Base-by-base conservation (phyloP, 192 early-diverging fungal species). In the Gaertneriomyces sp. region DNA sequence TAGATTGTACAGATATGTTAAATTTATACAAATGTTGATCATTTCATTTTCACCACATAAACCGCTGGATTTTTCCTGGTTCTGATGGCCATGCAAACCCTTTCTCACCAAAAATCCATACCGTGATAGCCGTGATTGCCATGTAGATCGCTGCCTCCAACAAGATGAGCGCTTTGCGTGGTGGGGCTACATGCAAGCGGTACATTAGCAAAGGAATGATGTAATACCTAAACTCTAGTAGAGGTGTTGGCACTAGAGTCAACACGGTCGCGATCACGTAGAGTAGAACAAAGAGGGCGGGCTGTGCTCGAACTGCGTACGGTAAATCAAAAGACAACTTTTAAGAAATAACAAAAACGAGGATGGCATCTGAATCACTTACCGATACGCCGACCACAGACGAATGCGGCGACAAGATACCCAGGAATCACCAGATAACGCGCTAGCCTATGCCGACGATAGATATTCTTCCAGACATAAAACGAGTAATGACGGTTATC, bases 401-500 rank as follows among this genome's bases (percentile, higher is more conserved):
- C 66, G 58, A 72, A 79, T 2, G 58, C 47, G 17, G 79, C 69
- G 38, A 77, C 53, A 7, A 87, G 38, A 68, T 96, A 98, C 6
- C 44, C 63, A 0, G 93, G 92, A 0, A 89, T 73, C 6, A 89
- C 62, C 0, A 74, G 51, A 65, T 90, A 95, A 8, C 83, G 76
- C 3, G 77, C 60, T 0, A 53, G 53, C 62, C 74, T 64, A 53
- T 88, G 81, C 10, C 76, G 68, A 0, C 81, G 84, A 56, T 87
- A 92, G 1, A 93, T 44, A 53, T 89, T 81, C 66, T 87, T 91
- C 92, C 93, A 97, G 42, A 98, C 44, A 72, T 98, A 98, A 70
- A 98, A 98, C 6, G 91, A 84, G 62, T 91, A 95, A 79, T 98
- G 96, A 40, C 96, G 83, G 71, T 98, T 98, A 70, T 98, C 96